A percentile compares a stretch with the other conserved stretches of the same genome.
Conservation (phyloP, 208 protist genomes). For the Giardia duodenalis region DNA sequence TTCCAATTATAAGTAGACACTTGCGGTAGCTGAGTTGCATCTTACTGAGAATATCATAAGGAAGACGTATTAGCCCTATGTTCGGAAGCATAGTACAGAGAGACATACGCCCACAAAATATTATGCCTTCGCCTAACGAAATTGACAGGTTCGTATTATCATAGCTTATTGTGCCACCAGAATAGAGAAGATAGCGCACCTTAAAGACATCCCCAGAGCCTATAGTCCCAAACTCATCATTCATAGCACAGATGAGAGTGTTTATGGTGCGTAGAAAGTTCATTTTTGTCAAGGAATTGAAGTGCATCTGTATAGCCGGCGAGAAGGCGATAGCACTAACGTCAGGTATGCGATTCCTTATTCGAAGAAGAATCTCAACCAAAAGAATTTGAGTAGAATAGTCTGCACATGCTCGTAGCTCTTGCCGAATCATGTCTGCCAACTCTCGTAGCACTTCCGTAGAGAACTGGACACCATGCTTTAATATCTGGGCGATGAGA, state of each 20-base stretch:
- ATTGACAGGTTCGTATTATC: background rate
- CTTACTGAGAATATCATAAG: background rate
- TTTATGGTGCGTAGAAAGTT: no score
- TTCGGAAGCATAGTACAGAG: background rate
- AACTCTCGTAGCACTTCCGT: background rate
- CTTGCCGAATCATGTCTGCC: background rate
- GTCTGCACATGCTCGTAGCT: background rate
- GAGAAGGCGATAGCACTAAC: no score
- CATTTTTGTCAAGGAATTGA: no score
- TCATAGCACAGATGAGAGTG: no score
- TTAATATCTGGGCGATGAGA: background rate
- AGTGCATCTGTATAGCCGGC: no score
- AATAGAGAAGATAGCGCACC: background rate
- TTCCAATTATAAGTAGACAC: background rate
- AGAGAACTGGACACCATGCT: background rate
- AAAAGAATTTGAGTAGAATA: no score
- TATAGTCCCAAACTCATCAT: no score
- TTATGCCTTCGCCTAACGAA: background rate
- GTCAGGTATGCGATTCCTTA: no score
- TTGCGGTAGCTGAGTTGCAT: background rate
- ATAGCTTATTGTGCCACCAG: background rate
- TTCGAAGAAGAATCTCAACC: no score
- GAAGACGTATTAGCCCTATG: background rate
- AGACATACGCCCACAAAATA: background rate
- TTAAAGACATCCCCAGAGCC: no score